Conservation (phyloP, 306 rosid species). For the Crataegus laevigata region DNA sequence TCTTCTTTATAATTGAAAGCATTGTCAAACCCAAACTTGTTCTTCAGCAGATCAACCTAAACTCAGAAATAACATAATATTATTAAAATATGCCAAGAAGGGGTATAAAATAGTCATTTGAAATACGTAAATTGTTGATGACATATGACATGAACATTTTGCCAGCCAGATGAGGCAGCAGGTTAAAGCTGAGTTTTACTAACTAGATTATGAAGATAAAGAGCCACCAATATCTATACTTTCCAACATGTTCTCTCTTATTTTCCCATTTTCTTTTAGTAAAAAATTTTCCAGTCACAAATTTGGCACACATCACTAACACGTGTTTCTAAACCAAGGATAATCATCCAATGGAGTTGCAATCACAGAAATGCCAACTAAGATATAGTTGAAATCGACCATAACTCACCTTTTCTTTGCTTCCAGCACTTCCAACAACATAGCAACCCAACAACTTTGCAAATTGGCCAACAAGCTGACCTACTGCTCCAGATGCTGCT, state of each 20-base stretch:
- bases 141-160: background rate
- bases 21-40: slow-evolving; percentile 26
- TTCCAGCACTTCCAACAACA: slow-evolving; percentile 36
- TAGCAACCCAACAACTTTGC: slow-evolving; percentile 26
- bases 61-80: background rate
- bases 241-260: background rate
- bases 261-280: background rate
- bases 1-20: slow-evolving; percentile 38
- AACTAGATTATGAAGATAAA: background rate
- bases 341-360: background rate
- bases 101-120: background rate
- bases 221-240: background rate
- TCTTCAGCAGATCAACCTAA: slow-evolving; percentile 27
- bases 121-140: background rate
- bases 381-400: background rate
- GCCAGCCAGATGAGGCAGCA: background rate
- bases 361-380: background rate
- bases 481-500: slow-evolving; percentile 31
- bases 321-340: background rate
- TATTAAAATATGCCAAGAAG: background rate
- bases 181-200: background rate
- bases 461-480: slow-evolving; percentile 34
- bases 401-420: slow-evolving; percentile 15
- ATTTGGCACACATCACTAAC: background rate
- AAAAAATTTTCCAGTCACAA: background rate